These are phyloP conservation scores for Quercus tomentella DNA, from an alignment of 331 rosid species.

Conservation along the genomic window DNA sequence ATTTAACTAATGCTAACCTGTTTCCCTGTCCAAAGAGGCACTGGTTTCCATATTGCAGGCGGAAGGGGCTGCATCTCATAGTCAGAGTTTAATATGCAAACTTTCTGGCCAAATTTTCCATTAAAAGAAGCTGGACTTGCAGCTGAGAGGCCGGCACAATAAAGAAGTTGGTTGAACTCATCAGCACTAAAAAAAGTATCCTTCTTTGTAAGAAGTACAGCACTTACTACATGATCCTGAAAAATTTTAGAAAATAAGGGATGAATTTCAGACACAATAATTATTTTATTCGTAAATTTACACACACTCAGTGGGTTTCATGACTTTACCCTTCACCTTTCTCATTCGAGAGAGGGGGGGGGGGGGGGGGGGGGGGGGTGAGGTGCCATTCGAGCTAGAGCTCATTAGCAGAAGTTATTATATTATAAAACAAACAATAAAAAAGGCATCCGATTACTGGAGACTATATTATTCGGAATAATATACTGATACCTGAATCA, in stretches of 20 bases:
- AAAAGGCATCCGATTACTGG: not conserved
- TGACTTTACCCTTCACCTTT: no score
- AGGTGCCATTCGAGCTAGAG: no score
- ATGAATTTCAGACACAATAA: not conserved
- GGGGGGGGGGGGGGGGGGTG: no score
- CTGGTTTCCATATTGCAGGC: slow-evolving; percentile 93
- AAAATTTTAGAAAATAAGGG: slow-evolving; percentile 3
- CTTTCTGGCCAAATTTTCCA: slow-evolving; percentile 55
- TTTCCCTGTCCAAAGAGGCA: slow-evolving; percentile 92
- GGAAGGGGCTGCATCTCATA: slow-evolving; percentile 57
- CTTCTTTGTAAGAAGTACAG: slow-evolving; percentile 85
- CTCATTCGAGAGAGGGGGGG: no score
- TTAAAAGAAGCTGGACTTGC: slow-evolving; percentile 30
- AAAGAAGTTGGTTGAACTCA: slow-evolving; percentile 82
- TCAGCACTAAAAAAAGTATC: slow-evolving; percentile 70
- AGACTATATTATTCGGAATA: not conserved
- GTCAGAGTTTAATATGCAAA: slow-evolving; percentile 47
- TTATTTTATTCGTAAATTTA: not conserved
- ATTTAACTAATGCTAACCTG: slow-evolving; percentile 49
- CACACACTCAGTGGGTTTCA: no score
- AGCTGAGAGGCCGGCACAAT: slow-evolving; percentile 72
- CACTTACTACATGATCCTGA: slow-evolving; percentile 92
- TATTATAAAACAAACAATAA: not conserved
- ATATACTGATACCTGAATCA: slow-evolving; percentile 71
- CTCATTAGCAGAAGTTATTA: no score